Conservation (phyloP, 345 rosid species). For the Psidium guajava region DNA sequence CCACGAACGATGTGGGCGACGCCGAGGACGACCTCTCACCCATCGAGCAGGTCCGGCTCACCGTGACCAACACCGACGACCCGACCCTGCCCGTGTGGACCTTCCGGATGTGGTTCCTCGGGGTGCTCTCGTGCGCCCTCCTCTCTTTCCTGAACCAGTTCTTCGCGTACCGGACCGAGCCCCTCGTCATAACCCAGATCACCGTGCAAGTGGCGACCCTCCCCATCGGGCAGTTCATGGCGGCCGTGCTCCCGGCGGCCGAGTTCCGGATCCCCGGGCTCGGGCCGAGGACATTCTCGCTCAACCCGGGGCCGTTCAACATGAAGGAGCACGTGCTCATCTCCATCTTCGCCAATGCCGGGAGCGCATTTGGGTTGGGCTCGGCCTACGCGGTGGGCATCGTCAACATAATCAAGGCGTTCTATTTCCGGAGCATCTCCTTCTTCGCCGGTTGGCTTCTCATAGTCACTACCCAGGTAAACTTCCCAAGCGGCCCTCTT, state of each 20-base stretch:
- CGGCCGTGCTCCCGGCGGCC: not conserved
- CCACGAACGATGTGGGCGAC: not conserved
- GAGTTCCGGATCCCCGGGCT: constrained; percentile 1
- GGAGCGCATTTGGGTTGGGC: constrained; percentile 1
- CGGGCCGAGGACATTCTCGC: not conserved
- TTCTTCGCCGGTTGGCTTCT: constrained; percentile 8
- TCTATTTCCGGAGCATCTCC: constrained; percentile 7
- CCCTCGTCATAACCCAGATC: constrained; percentile 6
- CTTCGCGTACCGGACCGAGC: constrained; percentile 9
- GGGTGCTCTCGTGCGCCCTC: constrained; percentile 6
- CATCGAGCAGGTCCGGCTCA: constrained; percentile 66
- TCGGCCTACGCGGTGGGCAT: constrained; percentile 7
- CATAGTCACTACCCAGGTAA: constrained; percentile 7
- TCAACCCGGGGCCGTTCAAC: constrained; percentile 11
- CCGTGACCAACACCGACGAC: constrained; percentile 69
- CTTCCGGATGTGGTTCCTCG: constrained; percentile 15
- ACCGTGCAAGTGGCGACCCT: constrained; percentile 5
- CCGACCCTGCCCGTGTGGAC: constrained; percentile 79
- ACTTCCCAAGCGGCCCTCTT: not conserved
- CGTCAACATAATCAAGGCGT: constrained; percentile 10
- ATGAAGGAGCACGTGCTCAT: constrained; percentile 11
- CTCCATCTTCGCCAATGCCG: constrained; percentile 10
- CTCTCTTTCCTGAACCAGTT: constrained; percentile 16
- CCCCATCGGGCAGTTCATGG: constrained; percentile 11
- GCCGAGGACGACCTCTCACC: constrained; percentile 47